Evolutionary conservation across 129 eudicot genomes (phyloP), one percentile per base, ranked within the genome.

Genomic region (Saposhnikovia divaricata): DNA sequence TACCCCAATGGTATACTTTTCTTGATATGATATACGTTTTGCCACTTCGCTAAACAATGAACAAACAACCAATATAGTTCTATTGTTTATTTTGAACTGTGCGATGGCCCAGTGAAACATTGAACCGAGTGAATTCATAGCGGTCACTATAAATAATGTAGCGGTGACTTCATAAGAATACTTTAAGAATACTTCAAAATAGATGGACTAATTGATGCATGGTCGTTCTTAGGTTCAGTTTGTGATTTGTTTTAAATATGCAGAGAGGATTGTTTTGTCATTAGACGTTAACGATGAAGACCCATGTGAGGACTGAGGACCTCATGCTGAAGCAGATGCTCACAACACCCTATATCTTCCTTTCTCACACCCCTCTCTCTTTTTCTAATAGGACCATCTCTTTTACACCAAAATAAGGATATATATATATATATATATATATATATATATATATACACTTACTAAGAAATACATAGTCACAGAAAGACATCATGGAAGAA

Each of bases 401-500:
- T 39, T 18, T 42, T 18, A 38, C 42, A 37, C 0, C 25, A 69
- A 68, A 27, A 34, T 34, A 14, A 31, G 1, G 28, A 23, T 63
- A 25, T 27, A 44, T 31, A 31, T 31, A 31, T 31, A 31, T 31
- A 31, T 1, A 44, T 31, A 31, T 31, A 31, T 31, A 31, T 31
- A 31, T 1, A 23, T 63, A 25, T 27, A 44, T 31, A 31, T 31
- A 31, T 31, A 31, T 31, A 31, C 44, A 42, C 4, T n/a, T 1
- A 61, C 70, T n/a, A n/a, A 65, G 1, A n/a, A 61, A 61, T 50
- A 57, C 0, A 57, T 21, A 28, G 40, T 70, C 11, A 70, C 75
- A 16, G 75, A 70, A 70, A 70, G 73, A 40, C 18, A 73, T 73
- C 48, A 73, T 43, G 19, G 18, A 9, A 80, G 61, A 16, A 68